Conservation (phyloP, 352 stramenopile genomes). For the Aphanomyces euteiches region DNA sequence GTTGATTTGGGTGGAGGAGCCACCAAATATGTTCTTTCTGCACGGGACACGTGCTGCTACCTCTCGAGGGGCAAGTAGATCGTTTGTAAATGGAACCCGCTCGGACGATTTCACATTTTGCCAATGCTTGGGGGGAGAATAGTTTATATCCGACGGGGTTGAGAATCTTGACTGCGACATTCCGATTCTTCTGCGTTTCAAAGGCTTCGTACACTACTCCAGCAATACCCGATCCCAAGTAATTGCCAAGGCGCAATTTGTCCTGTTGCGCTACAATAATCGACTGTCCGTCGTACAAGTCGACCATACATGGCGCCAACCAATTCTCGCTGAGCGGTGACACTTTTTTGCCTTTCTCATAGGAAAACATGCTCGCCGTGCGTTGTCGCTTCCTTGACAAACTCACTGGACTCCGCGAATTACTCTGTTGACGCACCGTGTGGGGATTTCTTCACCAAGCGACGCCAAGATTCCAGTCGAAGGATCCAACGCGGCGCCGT, state of each 20-base stretch:
- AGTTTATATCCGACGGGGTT: conserved; percentile 96
- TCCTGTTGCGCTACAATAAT: conserved; percentile 46
- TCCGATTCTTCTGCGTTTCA: conserved; percentile 65
- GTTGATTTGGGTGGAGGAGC: conserved; percentile 71
- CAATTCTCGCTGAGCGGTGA: conserved; percentile 72
- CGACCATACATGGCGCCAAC: conserved; percentile 68
- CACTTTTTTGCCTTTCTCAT: conserved; percentile 83
- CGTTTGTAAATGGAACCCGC: conserved; percentile 13
- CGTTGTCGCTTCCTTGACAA: too few species aligned
- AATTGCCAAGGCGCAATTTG: conserved; percentile 71
- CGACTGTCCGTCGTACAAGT: conserved; percentile 73
- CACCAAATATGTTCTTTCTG: conserved; percentile 71
- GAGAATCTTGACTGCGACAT: conserved; percentile 95
- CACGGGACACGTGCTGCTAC: conserved; percentile 11
- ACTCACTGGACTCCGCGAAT: too few species aligned
- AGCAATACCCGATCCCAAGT: conserved; percentile 88
- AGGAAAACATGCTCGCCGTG: conserved; percentile 30
- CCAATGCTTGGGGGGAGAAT: conserved; percentile 58
- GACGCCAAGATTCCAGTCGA: too few species aligned
- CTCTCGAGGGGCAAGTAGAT: not conserved
- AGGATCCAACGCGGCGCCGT: too few species aligned
- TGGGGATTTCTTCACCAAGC: too few species aligned
- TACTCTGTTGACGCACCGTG: too few species aligned
- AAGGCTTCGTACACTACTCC: conserved; percentile 91
- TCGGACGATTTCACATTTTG: conserved; percentile 85